A percentile compares a stretch with the other conserved stretches of the same genome.
phyloP scores from a whole-genome alignment of 2,329 filamentous ascomycete species.

The Aschersonia sp. region DNA sequence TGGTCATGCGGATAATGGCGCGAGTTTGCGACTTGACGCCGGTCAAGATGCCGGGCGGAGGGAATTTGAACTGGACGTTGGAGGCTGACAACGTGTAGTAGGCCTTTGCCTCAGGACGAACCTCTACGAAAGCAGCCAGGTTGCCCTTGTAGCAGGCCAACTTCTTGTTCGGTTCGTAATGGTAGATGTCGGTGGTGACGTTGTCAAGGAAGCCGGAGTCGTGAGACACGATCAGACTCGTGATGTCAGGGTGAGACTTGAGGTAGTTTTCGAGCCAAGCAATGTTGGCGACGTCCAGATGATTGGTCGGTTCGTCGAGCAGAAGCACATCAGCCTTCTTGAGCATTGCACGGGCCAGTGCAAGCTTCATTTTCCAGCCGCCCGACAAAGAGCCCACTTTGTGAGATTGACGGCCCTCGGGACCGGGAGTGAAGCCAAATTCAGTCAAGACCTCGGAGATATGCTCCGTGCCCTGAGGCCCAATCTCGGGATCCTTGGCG shows the following conservation, averaged over 20 bases:
- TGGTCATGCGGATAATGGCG: slow-evolving; percentile 87
- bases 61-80: slow-evolving; percentile 94
- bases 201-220: slow-evolving; percentile 95
- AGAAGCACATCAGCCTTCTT: slow-evolving; percentile 92
- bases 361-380: slow-evolving; percentile 99
- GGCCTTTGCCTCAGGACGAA: slow-evolving; percentile 87
- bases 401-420: slow-evolving; percentile 75
- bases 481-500: slow-evolving; percentile 74
- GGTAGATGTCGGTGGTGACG: slow-evolving; percentile 96
- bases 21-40: slow-evolving; percentile 93
- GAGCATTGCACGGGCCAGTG: slow-evolving; percentile 89
- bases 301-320: slow-evolving; percentile 97
- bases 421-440: slow-evolving; percentile 85
- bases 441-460: slow-evolving; percentile 76
- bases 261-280: slow-evolving; percentile 93
- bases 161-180: slow-evolving; percentile 95
- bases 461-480: slow-evolving; percentile 60
- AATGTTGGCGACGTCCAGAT: slow-evolving; percentile 91
- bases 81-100: slow-evolving; percentile 92
- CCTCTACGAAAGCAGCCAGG: slow-evolving; percentile 68
- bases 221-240: slow-evolving; percentile 94
- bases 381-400: slow-evolving; percentile 90
- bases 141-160: slow-evolving; percentile 76
- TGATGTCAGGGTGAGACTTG: slow-evolving; percentile 91
- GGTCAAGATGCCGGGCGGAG: slow-evolving; percentile 80